Evolutionary conservation across 1,139 yeast species (phyloP).

Genomic region (Yamadazyma membranifaciens): DNA sequence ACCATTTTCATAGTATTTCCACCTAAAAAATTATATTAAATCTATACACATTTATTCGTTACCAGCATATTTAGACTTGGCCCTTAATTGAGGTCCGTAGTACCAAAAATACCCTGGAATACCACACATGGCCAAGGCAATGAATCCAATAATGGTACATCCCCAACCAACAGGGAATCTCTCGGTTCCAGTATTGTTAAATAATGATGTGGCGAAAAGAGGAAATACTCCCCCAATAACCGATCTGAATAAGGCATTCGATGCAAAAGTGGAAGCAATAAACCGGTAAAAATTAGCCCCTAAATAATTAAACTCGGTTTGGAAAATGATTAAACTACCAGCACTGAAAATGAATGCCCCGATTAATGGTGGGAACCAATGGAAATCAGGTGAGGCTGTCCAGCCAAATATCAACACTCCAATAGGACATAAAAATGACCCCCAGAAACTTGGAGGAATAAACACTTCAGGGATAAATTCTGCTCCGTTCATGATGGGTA

Average conservation of each 20-base stretch:
- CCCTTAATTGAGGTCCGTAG: slow-evolving; percentile 50
- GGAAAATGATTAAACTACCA: slow-evolving; percentile 42
- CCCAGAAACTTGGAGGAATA: slow-evolving; percentile 20
- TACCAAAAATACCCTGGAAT: slow-evolving; percentile 48
- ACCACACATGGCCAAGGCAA: slow-evolving; percentile 39
- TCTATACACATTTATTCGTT: no score
- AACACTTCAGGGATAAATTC: slow-evolving; percentile 38
- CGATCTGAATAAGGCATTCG: slow-evolving; percentile 53
- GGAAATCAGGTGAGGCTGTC: slow-evolving; percentile 40
- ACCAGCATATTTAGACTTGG: slow-evolving; percentile 40
- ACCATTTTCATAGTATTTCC: no score
- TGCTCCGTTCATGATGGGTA: slow-evolving; percentile 21
- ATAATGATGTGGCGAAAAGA: slow-evolving; percentile 54
- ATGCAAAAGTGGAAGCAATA: slow-evolving; percentile 60
- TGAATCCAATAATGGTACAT: slow-evolving; percentile 44
- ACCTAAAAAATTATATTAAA: no score
- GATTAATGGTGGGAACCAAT: slow-evolving; percentile 42
- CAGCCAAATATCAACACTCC: slow-evolving; percentile 52
- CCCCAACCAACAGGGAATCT: slow-evolving; percentile 61
- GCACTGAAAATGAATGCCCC: slow-evolving; percentile 40
- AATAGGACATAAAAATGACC: slow-evolving; percentile 39
- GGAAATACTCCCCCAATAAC: slow-evolving; percentile 63
- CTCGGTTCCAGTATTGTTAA: slow-evolving; percentile 39
- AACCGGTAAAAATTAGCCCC: slow-evolving; percentile 34
- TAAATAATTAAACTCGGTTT: slow-evolving; percentile 35